A percentile compares a stretch with the other conserved stretches of the same genome.
Evolutionary conservation across 306 rosid species (phyloP).

Genomic region (Fragaria nilgerrensis): DNA sequence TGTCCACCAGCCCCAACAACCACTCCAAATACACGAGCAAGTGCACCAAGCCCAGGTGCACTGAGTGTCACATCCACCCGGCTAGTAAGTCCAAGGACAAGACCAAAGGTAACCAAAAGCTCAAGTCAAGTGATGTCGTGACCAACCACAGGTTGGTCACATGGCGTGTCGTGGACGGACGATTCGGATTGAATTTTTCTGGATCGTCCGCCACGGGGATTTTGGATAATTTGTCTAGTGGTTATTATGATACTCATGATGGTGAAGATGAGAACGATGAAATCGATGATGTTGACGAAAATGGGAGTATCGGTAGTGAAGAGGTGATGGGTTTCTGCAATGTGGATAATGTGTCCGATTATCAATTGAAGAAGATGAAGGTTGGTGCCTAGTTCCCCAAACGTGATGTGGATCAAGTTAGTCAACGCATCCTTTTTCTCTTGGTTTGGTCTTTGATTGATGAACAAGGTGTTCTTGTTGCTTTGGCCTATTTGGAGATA

Average conservation of each 20-base stretch:
- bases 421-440: neutral
- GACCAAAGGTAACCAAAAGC: conserved; percentile 56
- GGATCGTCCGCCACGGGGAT: conserved; percentile 38
- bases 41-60: conserved; percentile 43
- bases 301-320: conserved; percentile 1
- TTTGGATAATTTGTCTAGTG: conserved; percentile 31
- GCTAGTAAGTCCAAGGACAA: conserved; percentile 55
- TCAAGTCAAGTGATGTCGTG: conserved; percentile 23
- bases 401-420: conserved; percentile 20
- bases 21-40: conserved; percentile 83
- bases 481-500: neutral
- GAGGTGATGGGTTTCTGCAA: conserved; percentile 31
- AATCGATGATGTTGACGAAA: conserved; percentile 9
- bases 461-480: neutral
- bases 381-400: conserved; percentile 52
- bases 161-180: conserved; percentile 33
- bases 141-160: conserved; percentile 26
- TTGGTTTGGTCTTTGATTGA: neutral
- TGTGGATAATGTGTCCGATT: conserved; percentile 32
- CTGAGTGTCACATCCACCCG: conserved; percentile 48
- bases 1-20: conserved; percentile 63
- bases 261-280: conserved; percentile 3
- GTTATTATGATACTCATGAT: neutral
- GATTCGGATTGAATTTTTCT: conserved; percentile 1
- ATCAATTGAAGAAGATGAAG: conserved; percentile 46